Percentiles rank a stretch among this genome's conserved stretches.
phyloP scores from a whole-genome alignment of 352 stramenopile genomes.

The Pythium monospermum region DNA sequence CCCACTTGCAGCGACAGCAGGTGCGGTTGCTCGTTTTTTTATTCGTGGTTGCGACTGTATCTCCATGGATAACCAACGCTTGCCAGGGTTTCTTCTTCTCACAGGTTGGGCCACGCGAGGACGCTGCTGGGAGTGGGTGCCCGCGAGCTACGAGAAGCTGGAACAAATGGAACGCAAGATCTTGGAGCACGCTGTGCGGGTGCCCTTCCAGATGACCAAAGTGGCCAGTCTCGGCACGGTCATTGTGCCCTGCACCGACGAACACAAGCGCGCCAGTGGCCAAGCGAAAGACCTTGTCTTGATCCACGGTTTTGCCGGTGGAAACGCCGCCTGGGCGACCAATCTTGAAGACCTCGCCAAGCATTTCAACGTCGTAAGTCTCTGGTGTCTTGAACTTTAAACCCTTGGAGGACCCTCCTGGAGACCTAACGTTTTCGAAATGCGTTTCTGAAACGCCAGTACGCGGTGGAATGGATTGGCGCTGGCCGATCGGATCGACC shows the following conservation, averaged over 20 bases:
- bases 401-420: no score
- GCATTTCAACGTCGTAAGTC: slow-evolving; percentile 80
- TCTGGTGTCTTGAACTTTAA: neutral
- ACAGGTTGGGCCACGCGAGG: slow-evolving; percentile 57
- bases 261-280: slow-evolving; percentile 31
- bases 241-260: slow-evolving; percentile 67
- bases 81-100: slow-evolving; percentile 41
- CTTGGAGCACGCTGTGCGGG: slow-evolving; percentile 35
- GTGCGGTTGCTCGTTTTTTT: no score
- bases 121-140: slow-evolving; percentile 67
- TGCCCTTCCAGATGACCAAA: slow-evolving; percentile 74
- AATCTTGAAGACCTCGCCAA: slow-evolving; percentile 69
- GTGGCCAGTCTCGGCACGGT: slow-evolving; percentile 74
- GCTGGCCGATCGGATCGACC: slow-evolving; percentile 73
- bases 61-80: no score
- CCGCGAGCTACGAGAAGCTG: slow-evolving; percentile 60
- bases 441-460: no score
- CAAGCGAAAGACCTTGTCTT: slow-evolving; percentile 66
- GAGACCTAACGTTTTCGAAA: no score
- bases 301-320: slow-evolving; percentile 74
- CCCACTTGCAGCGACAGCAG: no score
- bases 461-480: slow-evolving; percentile 83
- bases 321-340: slow-evolving; percentile 81
- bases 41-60: no score
- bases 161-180: slow-evolving; percentile 62